phyloP scores from a whole-genome alignment of 129 eudicot species.

The Lonicera japonica region DNA sequence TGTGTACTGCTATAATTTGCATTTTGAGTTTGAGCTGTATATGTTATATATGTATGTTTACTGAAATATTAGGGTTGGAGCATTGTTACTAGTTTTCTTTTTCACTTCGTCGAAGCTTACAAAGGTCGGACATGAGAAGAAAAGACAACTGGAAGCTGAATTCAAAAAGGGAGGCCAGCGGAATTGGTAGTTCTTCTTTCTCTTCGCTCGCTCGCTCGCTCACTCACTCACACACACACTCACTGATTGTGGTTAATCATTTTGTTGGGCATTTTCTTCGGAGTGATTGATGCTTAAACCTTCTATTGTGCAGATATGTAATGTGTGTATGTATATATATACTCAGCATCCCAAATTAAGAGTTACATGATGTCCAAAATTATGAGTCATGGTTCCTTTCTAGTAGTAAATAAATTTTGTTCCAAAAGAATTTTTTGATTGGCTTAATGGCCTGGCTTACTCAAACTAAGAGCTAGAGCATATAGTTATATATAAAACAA shows the following conservation, averaged over 20 bases:
- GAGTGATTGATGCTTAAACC: neutral
- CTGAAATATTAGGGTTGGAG: constrained; percentile 62
- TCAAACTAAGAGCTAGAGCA: too few species aligned
- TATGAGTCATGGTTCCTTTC: too few species aligned
- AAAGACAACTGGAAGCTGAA: constrained; percentile 62
- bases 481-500: too few species aligned
- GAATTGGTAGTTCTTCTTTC: constrained; percentile 51
- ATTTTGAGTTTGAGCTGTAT: too few species aligned
- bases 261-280: neutral
- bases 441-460: too few species aligned
- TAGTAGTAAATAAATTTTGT: too few species aligned
- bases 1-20: too few species aligned
- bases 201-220: too few species aligned
- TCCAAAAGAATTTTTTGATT: too few species aligned
- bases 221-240: neutral
- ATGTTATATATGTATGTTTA: neutral
- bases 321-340: neutral
- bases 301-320: too few species aligned
- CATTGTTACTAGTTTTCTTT: constrained; percentile 82
- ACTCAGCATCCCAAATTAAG: neutral
- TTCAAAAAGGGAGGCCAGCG: constrained; percentile 95
- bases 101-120: constrained; percentile 84
- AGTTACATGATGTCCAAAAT: too few species aligned
- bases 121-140: constrained; percentile 73
- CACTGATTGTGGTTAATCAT: neutral